phyloP scores from a whole-genome alignment of 208 protist species.

The Leishmania aethiopica region DNA sequence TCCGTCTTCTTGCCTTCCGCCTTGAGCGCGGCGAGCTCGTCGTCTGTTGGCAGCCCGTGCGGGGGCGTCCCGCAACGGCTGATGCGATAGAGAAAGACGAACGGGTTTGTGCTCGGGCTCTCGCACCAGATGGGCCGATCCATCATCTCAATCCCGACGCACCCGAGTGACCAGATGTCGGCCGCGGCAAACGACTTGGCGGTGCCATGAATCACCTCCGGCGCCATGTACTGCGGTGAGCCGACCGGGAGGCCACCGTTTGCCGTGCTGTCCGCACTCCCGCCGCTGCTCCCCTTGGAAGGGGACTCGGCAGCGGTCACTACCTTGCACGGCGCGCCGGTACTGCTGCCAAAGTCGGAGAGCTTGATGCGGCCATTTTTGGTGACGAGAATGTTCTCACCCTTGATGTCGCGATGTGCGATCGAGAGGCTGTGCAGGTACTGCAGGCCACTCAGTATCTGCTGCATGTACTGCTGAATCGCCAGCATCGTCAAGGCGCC shows the following conservation, averaged over 20 bases:
- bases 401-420: conserved; percentile 86
- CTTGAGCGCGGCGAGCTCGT: conserved; percentile 40
- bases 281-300: neutral
- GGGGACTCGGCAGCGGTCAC: neutral
- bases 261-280: conserved; percentile 12
- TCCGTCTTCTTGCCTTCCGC: conserved; percentile 26
- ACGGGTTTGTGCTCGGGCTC: conserved; percentile 32
- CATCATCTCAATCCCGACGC: conserved; percentile 83
- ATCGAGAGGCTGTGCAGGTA: conserved; percentile 77
- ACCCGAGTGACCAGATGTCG: conserved; percentile 85
- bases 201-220: conserved; percentile 66
- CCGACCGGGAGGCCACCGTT: conserved; percentile 37
- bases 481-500: conserved; percentile 55
- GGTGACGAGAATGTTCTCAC: conserved; percentile 79
- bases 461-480: conserved; percentile 75
- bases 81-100: conserved; percentile 59
- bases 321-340: conserved; percentile 23
- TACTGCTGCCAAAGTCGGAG: conserved; percentile 81
- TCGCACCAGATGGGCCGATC: conserved; percentile 54
- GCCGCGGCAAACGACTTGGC: conserved; percentile 23
- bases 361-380: conserved; percentile 74
- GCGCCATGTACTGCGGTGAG: conserved; percentile 82
- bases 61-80: conserved; percentile 45
- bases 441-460: conserved; percentile 67
- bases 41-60: conserved; percentile 49